A percentile compares a stretch with the other conserved stretches of the same genome.
phyloP scores from a whole-genome alignment of 1,284 basidiomycete genomes.

The Coniophora puteana region DNA sequence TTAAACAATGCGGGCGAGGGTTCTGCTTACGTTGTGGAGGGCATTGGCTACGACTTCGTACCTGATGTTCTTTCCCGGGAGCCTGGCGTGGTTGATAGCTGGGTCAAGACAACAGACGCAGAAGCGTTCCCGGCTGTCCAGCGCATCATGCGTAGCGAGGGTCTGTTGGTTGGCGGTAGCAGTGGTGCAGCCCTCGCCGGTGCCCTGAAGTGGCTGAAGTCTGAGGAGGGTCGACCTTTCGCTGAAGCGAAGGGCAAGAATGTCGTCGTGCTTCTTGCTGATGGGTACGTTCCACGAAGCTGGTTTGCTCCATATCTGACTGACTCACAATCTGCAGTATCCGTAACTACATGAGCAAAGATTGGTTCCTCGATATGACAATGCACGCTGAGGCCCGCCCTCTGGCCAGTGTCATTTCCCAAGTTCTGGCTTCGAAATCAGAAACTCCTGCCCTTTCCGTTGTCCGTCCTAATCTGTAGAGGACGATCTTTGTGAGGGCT shows the following conservation, averaged over 20 bases:
- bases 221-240: conserved; percentile 61
- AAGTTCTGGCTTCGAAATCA: conserved; percentile 27
- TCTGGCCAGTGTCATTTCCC: conserved; percentile 45
- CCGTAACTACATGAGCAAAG: conserved; percentile 95
- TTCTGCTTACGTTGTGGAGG: conserved; percentile 80
- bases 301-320: neutral
- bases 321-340: conserved; percentile 45
- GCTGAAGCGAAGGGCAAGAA: conserved; percentile 76
- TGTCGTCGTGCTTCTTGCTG: conserved; percentile 86
- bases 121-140: conserved; percentile 79
- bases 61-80: conserved; percentile 75
- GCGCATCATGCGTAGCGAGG: conserved; percentile 83
- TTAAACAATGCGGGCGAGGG: conserved; percentile 61
- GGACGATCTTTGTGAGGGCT: too few relatives aligned
- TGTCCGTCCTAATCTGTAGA: neutral
- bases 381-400: conserved; percentile 51
- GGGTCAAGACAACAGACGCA: conserved; percentile 86
- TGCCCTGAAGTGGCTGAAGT: conserved; percentile 75
- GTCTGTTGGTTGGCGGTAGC: conserved; percentile 89
- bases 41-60: conserved; percentile 93
- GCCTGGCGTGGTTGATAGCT: conserved; percentile 55
- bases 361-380: conserved; percentile 75
- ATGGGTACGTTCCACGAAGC: conserved; percentile 62
- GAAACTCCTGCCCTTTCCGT: neutral
- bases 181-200: conserved; percentile 84